Percentiles rank a stretch among this genome's conserved stretches.
Conservation (phyloP, 495 filamentous ascomycete species). For the Annulohypoxylon moriforme region DNA sequence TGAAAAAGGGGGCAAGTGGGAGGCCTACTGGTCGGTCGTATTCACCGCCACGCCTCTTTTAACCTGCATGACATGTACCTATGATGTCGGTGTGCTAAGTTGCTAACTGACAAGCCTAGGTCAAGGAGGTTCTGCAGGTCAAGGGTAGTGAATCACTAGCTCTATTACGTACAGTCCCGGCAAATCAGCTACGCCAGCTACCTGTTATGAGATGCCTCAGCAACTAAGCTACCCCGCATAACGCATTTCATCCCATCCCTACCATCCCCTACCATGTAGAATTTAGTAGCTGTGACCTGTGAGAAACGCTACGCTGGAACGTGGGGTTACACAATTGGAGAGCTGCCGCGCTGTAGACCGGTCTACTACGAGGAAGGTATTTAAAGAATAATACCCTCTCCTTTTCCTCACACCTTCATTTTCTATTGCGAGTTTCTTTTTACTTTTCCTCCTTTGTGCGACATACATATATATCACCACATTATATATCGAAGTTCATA, state of each 20-base stretch:
- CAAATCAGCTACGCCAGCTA: slow-evolving; percentile 23
- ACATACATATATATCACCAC: neutral
- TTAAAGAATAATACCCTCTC: slow-evolving; percentile 15
- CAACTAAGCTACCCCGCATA: slow-evolving; percentile 37
- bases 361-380: slow-evolving; percentile 12
- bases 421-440: slow-evolving; percentile 4
- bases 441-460: slow-evolving; percentile 1
- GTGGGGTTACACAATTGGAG: slow-evolving; percentile 45
- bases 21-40: slow-evolving; percentile 31
- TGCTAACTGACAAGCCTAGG: slow-evolving; percentile 16
- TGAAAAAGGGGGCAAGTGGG: slow-evolving; percentile 6
- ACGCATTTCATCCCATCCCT: slow-evolving; percentile 24
- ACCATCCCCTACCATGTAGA: slow-evolving; percentile 7
- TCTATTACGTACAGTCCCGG: slow-evolving; percentile 16
- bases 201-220: slow-evolving; percentile 27
- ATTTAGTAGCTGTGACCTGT: slow-evolving; percentile 26
- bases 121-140: slow-evolving; percentile 8
- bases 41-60: slow-evolving; percentile 39
- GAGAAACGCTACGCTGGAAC: slow-evolving; percentile 40
- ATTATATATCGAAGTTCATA: neutral
- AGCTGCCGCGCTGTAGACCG: slow-evolving; percentile 8
- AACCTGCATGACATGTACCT: slow-evolving; percentile 27
- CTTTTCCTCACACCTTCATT: slow-evolving; percentile 11
- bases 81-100: slow-evolving; percentile 24
- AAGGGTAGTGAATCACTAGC: slow-evolving; percentile 21